Conservation (phyloP, 148 eudicot genomes). For the Nepenthes mirabilis region DNA sequence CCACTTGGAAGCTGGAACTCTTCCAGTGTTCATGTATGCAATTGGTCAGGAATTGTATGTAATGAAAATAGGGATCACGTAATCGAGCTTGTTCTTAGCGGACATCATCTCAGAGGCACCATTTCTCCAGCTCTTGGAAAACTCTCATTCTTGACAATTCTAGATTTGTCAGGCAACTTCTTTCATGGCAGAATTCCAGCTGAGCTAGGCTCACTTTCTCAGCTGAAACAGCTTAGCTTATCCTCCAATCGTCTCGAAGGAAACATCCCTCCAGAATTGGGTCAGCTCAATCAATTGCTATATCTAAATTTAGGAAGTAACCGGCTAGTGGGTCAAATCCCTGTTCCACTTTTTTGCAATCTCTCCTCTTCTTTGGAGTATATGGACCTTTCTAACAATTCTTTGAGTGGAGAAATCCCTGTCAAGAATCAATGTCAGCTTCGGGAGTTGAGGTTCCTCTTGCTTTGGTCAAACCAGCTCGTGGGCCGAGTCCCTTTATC, state of each 20-base stretch:
- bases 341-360: slow-evolving; percentile 40
- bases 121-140: slow-evolving; percentile 53
- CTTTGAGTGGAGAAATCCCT: slow-evolving; percentile 53
- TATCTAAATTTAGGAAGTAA: slow-evolving; percentile 68
- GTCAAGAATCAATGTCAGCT: slow-evolving; percentile 45
- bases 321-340: slow-evolving; percentile 41
- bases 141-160: slow-evolving; percentile 34
- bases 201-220: slow-evolving; percentile 37
- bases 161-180: slow-evolving; percentile 49
- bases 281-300: slow-evolving; percentile 27
- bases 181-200: slow-evolving; percentile 56
- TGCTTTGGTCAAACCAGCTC: slow-evolving; percentile 64
- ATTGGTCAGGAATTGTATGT: slow-evolving; percentile 60
- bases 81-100: slow-evolving; percentile 44
- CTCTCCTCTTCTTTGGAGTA: slow-evolving; percentile 41
- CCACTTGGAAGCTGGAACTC: slow-evolving; percentile 44
- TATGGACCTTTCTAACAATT: slow-evolving; percentile 76
- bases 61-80: slow-evolving; percentile 21
- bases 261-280: slow-evolving; percentile 42
- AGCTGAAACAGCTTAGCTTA: slow-evolving; percentile 48
- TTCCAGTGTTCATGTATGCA: slow-evolving; percentile 38
- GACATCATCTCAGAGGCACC: slow-evolving; percentile 33
- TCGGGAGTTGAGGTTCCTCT: slow-evolving; percentile 39
- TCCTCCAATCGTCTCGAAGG: slow-evolving; percentile 57
- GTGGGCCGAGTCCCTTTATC: slow-evolving; percentile 44